A percentile compares a stretch with the other conserved stretches of the same genome.
Evolutionary conservation across 768 basidiomycete species (phyloP).

Genomic region (Tylopilus plumbeoviolaceoides): DNA sequence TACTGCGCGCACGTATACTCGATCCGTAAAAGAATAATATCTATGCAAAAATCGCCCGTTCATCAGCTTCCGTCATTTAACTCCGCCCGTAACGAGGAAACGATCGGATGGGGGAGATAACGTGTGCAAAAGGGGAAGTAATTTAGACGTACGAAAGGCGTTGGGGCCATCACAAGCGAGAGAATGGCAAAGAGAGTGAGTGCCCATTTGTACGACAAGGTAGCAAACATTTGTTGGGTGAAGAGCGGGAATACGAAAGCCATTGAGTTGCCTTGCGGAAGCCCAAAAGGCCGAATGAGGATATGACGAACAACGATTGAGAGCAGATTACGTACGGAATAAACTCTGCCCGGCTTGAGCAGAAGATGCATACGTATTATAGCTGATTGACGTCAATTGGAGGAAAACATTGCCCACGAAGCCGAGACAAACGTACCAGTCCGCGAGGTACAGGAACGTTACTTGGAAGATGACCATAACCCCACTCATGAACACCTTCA

Average conservation of each 20-base stretch:
- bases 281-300: not conserved
- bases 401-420: not conserved
- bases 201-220: slow-evolving; percentile 48
- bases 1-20: slow-evolving; percentile 30
- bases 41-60: not conserved
- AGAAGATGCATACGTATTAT: slow-evolving; percentile 47
- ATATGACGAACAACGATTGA: not conserved
- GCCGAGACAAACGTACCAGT: slow-evolving; percentile 35
- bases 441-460: slow-evolving; percentile 46
- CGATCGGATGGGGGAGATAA: too few species aligned
- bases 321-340: slow-evolving; percentile 31
- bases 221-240: slow-evolving; percentile 42
- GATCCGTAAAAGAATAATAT: slow-evolving; percentile 32
- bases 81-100: too few species aligned
- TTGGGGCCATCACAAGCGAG: slow-evolving; percentile 40
- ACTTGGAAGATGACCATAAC: slow-evolving; percentile 43
- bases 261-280: slow-evolving; percentile 33
- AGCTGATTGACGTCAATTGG: slow-evolving; percentile 23
- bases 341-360: slow-evolving; percentile 52
- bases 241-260: slow-evolving; percentile 49
- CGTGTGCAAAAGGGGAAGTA: not conserved
- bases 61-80: slow-evolving; percentile 2
- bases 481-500: slow-evolving; percentile 38
- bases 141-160: slow-evolving; percentile 37
- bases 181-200: slow-evolving; percentile 40